Percentiles rank a stretch among this genome's conserved stretches.
Evolutionary conservation across 352 stramenopile genomes (phyloP).

Genomic region (Peronosclerospora sorghi): DNA sequence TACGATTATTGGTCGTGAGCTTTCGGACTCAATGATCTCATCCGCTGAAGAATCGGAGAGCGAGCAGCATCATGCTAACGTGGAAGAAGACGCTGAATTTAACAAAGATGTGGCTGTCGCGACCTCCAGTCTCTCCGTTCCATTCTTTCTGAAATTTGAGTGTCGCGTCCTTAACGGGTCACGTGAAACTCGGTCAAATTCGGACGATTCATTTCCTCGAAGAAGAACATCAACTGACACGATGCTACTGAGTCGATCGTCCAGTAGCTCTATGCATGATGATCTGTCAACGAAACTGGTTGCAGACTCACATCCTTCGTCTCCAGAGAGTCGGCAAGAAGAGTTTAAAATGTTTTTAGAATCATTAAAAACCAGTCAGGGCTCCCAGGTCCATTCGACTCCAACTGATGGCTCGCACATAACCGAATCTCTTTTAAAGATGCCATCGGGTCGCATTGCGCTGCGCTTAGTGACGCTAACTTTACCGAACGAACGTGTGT

Average conservation of each 20-base stretch:
- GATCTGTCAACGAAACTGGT: conserved; percentile 24
- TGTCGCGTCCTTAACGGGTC: conserved; percentile 42
- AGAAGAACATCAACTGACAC: conserved; percentile 5
- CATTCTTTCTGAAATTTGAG: conserved; percentile 83
- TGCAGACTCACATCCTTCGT: conserved; percentile 12
- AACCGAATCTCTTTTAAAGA: conserved; percentile 41
- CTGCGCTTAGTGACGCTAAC: conserved; percentile 72
- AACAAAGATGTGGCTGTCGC: conserved; percentile 79
- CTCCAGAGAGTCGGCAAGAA: conserved; percentile 17
- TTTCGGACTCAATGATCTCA: conserved; percentile 20
- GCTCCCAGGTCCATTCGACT: conserved; percentile 3
- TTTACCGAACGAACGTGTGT: conserved; percentile 57
- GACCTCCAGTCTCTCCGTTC: conserved; percentile 71
- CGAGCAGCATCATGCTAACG: conserved; percentile 26
- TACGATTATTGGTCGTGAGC: conserved; percentile 13
- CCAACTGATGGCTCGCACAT: conserved; percentile 28
- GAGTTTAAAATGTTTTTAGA: conserved; percentile 31
- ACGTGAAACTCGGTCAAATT: conserved; percentile 16
- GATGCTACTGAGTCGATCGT: conserved; percentile 23
- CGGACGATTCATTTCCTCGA: conserved; percentile 5
- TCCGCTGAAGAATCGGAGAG: conserved; percentile 12
- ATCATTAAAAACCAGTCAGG: conserved; percentile 19
- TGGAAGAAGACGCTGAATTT: conserved; percentile 68
- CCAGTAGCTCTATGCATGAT: conserved; percentile 43
- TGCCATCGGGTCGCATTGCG: conserved; percentile 32